A percentile compares a stretch with the other conserved stretches of the same genome.
phyloP scores from a whole-genome alignment of 139 green algal species.

The Chlorella sorokiniana region DNA sequence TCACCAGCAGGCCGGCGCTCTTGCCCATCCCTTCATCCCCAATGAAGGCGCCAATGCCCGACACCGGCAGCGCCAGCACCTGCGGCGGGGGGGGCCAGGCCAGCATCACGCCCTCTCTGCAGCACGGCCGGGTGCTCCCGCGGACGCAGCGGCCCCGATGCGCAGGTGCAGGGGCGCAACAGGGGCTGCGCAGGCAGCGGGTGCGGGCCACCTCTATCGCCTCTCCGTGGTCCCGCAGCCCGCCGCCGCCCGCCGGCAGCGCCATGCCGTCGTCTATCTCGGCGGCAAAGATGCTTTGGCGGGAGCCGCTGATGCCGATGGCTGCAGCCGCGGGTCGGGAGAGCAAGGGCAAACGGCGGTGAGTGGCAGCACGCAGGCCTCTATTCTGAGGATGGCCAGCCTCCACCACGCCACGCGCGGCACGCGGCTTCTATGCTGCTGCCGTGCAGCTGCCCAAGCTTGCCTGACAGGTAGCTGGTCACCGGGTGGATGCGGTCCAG shows the following conservation, averaged over 20 bases:
- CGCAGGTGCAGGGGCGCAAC: background rate
- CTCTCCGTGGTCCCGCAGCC: slow-evolving; percentile 69
- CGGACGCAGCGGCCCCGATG: background rate
- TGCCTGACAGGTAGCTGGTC: slow-evolving; percentile 46
- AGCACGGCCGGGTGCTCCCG: no score
- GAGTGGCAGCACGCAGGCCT: background rate
- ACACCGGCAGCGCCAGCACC: slow-evolving; percentile 70
- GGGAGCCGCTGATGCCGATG: slow-evolving; percentile 59
- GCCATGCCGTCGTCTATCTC: slow-evolving; percentile 75
- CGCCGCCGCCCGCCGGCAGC: slow-evolving; percentile 51
- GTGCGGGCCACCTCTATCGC: slow-evolving; percentile 90
- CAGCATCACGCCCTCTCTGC: no score
- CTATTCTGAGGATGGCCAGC: background rate
- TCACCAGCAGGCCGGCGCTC: slow-evolving; percentile 69
- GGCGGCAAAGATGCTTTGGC: slow-evolving; percentile 71
- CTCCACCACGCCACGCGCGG: no score
- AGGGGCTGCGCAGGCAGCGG: no score
- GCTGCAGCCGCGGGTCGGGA: background rate
- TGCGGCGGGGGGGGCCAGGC: background rate
- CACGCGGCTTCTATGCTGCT: no score
- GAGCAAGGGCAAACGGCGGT: background rate
- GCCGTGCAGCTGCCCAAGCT: no score
- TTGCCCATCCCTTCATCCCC: slow-evolving; percentile 64
- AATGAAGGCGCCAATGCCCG: slow-evolving; percentile 58
- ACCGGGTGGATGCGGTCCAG: slow-evolving; percentile 54